Base-by-base conservation (phyloP, 73 alveolate species). In the Durusdinium trenchii region DNA sequence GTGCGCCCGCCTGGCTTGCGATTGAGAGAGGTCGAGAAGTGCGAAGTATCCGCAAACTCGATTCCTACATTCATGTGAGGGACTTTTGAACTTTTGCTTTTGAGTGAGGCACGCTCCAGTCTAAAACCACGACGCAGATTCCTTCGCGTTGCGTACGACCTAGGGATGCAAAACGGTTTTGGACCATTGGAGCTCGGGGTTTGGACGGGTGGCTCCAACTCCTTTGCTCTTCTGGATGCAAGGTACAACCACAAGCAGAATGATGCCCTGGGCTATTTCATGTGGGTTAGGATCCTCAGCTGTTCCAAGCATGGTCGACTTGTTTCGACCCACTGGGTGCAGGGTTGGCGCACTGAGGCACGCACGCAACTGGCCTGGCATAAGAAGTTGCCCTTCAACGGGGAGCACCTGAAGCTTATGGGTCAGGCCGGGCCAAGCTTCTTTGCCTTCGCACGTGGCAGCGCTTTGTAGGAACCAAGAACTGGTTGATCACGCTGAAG, bases 231-330 rank as follows among this genome's bases (percentile, higher is more conserved):
- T 57, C 69, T 12, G 69, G 23, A 23, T 57, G 12, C 23, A 57
- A 91, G 98, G 98, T 94, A 94, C 99, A 94, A 94, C 71, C 99
- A 94, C 83, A 94, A 94, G 83, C 99, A 94, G 84, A 94, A 94
- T 64, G 99, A 94, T 78, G 99, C 99, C 57, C 64, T 94, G 57
- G 99, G 99, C 50, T 94, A 94, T 51, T 94, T 94, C 99, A 94
- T 94, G 99, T 94, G 91, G 91, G 99, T 67, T 9, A 50, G 79
- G 51, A 10, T 2, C 82, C 62, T 30, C 61, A 32, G 52, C 1
- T 10, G 36, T 60, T 60, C 73, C 73, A 60, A 60, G 73, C 30
- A 23, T 32, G 18, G 18, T 23, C 73, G 30, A 23, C 4, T 32
- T 23, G 30, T 23, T 23, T 32, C 4, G 73, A 32, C 7, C 73